Conservation (phyloP, 805 yeast species). For the Candida khao-thaluensis region DNA sequence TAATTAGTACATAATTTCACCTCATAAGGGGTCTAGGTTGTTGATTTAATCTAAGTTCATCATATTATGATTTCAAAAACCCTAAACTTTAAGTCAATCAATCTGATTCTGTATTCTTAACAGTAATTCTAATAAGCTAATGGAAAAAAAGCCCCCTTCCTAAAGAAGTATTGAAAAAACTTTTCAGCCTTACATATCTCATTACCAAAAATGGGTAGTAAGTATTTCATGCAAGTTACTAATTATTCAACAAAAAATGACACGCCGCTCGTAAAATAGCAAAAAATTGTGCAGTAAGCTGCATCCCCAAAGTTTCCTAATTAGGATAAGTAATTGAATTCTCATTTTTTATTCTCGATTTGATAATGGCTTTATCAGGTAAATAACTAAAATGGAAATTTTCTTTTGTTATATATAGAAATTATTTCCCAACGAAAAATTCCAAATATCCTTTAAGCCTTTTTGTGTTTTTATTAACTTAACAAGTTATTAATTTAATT, state of each 20-base stretch:
- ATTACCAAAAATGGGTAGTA: no score
- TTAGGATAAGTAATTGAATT: slow-evolving; percentile 11
- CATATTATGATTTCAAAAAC: no score
- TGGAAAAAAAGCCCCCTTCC: no score
- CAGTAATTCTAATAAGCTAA: no score
- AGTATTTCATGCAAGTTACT: no score
- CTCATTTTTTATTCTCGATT: slow-evolving; percentile 4
- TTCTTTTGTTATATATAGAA: slow-evolving; percentile 7
- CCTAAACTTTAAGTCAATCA: no score
- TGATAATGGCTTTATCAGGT: neutral
- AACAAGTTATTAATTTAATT: slow-evolving; percentile 1
- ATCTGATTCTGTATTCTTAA: no score
- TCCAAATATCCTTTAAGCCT: slow-evolving; percentile 6
- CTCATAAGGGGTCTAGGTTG: no score
- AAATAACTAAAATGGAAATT: slow-evolving; percentile 4
- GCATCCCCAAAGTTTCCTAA: slow-evolving; percentile 13
- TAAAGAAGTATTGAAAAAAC: no score
- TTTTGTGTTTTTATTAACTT: neutral
- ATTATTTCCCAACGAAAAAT: slow-evolving; percentile 7
- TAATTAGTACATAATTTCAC: neutral
- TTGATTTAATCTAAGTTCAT: no score
- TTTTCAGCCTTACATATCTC: no score
- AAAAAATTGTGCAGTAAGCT: slow-evolving; percentile 5
- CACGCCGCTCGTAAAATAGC: slow-evolving; percentile 2
- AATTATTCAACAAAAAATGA: no score